Percentiles rank a stretch among this genome's conserved stretches.
Conservation (phyloP, 2,329 filamentous ascomycete genomes). For the Arthrobotrys pseudoclavata region DNA sequence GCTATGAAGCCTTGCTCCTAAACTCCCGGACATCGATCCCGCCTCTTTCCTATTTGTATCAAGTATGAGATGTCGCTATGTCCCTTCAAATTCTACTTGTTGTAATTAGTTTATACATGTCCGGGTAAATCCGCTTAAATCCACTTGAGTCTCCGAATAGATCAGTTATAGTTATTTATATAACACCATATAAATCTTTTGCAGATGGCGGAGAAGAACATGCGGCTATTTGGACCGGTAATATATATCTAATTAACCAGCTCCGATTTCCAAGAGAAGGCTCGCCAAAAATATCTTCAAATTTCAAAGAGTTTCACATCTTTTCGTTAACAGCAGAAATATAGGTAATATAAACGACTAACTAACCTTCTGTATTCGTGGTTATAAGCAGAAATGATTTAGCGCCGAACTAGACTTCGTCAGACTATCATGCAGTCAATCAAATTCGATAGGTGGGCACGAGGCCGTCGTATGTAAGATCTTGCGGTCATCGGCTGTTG, state of each 20-base stretch:
- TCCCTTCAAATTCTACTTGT: neutral
- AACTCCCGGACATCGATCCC: neutral
- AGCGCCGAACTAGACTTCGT: neutral
- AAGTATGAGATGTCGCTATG: neutral
- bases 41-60: neutral
- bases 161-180: neutral
- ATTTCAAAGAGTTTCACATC: neutral
- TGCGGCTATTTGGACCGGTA: neutral
- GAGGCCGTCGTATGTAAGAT: neutral
- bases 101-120: neutral
- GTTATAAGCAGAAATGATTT: neutral
- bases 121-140: constrained; percentile 22
- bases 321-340: neutral
- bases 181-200: neutral
- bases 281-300: neutral
- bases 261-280: neutral
- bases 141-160: neutral
- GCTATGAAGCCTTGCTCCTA: neutral
- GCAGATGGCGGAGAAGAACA: neutral
- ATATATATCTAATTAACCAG: neutral
- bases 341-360: neutral
- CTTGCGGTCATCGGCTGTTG: neutral
- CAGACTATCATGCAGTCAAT: neutral
- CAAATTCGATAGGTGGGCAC: neutral
- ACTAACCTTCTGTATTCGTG: neutral